A percentile compares a stretch with the other conserved stretches of the same genome.
Conservation (phyloP, 1,139 yeast genomes). For the Suhomyces panamericanus region DNA sequence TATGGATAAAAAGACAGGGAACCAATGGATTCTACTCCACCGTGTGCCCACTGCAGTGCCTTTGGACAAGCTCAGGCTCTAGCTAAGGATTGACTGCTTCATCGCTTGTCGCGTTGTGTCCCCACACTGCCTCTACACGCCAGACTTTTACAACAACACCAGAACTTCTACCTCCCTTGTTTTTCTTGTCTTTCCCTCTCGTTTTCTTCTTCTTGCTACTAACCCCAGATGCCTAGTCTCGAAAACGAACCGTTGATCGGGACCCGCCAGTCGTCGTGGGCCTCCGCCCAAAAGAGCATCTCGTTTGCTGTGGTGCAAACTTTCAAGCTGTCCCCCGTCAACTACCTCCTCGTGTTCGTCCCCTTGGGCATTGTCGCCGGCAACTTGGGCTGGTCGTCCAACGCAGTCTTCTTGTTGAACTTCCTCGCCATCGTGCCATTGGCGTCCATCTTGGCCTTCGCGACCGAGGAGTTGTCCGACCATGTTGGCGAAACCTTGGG, state of each 20-base stretch:
- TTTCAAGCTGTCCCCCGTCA: slow-evolving; percentile 69
- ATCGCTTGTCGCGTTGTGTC: too few relatives aligned
- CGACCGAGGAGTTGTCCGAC: slow-evolving; percentile 89
- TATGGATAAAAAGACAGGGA: too few relatives aligned
- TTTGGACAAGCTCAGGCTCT: too few relatives aligned
- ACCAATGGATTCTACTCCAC: too few relatives aligned
- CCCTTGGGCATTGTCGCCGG: slow-evolving; percentile 87
- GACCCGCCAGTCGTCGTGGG: slow-evolving; percentile 3
- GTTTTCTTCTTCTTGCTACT: not conserved
- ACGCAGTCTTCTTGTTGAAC: slow-evolving; percentile 67
- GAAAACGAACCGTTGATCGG: slow-evolving; percentile 16
- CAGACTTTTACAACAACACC: too few relatives aligned
- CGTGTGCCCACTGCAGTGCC: too few relatives aligned
- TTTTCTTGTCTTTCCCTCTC: not conserved
- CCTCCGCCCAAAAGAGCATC: slow-evolving; percentile 7
- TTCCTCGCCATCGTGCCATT: slow-evolving; percentile 90
- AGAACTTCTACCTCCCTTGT: too few relatives aligned
- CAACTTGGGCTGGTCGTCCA: slow-evolving; percentile 54
- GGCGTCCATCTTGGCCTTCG: slow-evolving; percentile 85
- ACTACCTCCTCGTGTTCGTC: slow-evolving; percentile 73
- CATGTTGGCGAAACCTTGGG: slow-evolving; percentile 89
- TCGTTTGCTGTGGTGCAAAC: slow-evolving; percentile 26
- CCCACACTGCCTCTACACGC: not conserved
- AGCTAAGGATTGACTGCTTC: too few relatives aligned
- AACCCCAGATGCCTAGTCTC: slow-evolving; percentile 14